phyloP scores from a whole-genome alignment of 805 yeast genomes.

The Ogataea naganishii region DNA sequence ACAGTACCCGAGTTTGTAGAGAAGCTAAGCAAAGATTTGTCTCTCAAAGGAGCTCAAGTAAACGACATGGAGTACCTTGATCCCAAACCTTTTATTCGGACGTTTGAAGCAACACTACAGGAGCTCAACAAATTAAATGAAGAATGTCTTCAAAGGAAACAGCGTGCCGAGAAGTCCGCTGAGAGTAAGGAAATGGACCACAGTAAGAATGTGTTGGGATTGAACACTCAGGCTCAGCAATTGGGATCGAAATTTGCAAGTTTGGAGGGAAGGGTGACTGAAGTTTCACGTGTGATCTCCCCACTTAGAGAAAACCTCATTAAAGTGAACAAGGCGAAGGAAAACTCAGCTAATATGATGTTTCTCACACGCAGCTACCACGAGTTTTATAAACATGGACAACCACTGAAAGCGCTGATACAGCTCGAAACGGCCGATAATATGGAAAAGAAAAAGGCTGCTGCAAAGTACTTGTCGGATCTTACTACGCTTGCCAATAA shows the following conservation, averaged over 20 bases:
- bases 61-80: conserved; percentile 54
- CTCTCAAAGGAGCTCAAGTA: conserved; percentile 39
- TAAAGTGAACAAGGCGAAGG: conserved; percentile 61
- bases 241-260: conserved; percentile 38
- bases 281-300: conserved; percentile 49
- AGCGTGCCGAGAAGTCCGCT: conserved; percentile 46
- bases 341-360: conserved; percentile 62
- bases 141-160: conserved; percentile 44
- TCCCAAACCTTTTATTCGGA: conserved; percentile 90
- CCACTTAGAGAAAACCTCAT: conserved; percentile 66
- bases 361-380: conserved; percentile 71
- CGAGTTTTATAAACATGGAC: conserved; percentile 55
- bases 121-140: conserved; percentile 57
- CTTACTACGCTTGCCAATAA: conserved; percentile 57
- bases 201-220: conserved; percentile 51
- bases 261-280: conserved; percentile 45
- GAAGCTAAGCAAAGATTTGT: conserved; percentile 63
- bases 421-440: conserved; percentile 39
- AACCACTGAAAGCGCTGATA: conserved; percentile 46
- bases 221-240: conserved; percentile 33
- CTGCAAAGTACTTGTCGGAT: conserved; percentile 64
- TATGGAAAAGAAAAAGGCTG: conserved; percentile 45
- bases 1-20: conserved; percentile 77
- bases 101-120: conserved; percentile 77
- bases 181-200: conserved; percentile 57